phyloP scores from a whole-genome alignment of 83 land plant genomes.

The Picea abies region DNA sequence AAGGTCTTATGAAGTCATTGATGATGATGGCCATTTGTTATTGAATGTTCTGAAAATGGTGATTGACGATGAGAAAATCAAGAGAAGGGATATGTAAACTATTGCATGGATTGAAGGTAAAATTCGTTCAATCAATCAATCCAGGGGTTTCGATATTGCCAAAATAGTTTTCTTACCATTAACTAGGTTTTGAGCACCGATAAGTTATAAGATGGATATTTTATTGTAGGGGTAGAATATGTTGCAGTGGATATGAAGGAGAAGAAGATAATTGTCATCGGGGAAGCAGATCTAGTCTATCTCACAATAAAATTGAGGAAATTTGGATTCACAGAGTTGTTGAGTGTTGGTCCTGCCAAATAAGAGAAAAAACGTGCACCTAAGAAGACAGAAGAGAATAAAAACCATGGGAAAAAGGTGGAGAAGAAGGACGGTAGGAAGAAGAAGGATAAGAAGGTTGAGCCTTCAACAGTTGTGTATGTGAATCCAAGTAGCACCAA shows the following conservation, averaged over 20 bases:
- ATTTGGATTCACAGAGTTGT: slow-evolving; percentile 38
- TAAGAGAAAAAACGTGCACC: slow-evolving; percentile 40
- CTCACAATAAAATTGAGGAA: slow-evolving; percentile 43
- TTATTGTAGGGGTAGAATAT: slow-evolving; percentile 46
- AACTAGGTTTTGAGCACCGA: no score
- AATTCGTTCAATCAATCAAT: no score
- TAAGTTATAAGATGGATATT: no score
- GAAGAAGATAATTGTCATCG: slow-evolving; percentile 38
- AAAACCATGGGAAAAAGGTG: slow-evolving; percentile 7
- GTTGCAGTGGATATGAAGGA: slow-evolving; percentile 48
- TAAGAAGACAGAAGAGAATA: slow-evolving; percentile 12
- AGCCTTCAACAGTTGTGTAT: no score
- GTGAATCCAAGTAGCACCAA: no score
- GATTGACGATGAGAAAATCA: background rate
- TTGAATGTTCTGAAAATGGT: background rate
- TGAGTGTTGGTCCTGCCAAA: slow-evolving; percentile 58
- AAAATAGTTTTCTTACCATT: no score
- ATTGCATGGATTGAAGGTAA: background rate
- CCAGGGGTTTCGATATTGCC: no score
- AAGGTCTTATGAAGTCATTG: no score
- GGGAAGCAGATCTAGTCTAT: slow-evolving; percentile 34
- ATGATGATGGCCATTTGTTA: no score
- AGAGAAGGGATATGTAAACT: background rate
- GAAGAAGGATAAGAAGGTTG: slow-evolving; percentile 16
- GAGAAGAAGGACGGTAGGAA: slow-evolving; percentile 20